A percentile compares a stretch with the other conserved stretches of the same genome.
These are phyloP conservation scores for Crithidia bombi DNA, from an alignment of 208 protist genomes.

Conservation along the genomic window DNA sequence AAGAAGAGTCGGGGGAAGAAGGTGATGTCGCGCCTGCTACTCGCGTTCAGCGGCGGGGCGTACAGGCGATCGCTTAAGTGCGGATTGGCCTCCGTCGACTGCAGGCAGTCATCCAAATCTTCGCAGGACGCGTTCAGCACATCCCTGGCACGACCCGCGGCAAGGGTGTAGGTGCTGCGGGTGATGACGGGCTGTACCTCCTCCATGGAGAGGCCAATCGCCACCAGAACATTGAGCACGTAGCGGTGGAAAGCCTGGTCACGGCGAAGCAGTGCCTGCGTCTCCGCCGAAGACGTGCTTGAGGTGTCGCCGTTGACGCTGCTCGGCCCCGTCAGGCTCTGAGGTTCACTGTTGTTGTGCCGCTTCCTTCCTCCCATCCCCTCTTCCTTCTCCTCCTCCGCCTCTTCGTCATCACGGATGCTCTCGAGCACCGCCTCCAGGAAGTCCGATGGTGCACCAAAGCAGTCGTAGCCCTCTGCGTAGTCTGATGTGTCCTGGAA, in stretches of 20 bases:
- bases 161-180: constrained; percentile 43
- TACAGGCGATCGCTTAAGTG: constrained; percentile 27
- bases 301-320: constrained; percentile 26
- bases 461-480: constrained; percentile 14
- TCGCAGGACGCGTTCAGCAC: constrained; percentile 38
- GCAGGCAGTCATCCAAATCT: constrained; percentile 36
- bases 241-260: constrained; percentile 55
- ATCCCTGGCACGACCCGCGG: constrained; percentile 31
- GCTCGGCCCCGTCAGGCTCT: constrained; percentile 10
- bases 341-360: not conserved
- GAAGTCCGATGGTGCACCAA: constrained; percentile 14
- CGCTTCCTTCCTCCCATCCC: not conserved
- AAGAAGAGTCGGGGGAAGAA: constrained; percentile 51
- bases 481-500: constrained; percentile 2
- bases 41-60: not conserved
- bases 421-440: constrained; percentile 35
- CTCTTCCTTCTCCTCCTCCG: constrained; percentile 2
- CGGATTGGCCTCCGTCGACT: constrained; percentile 2
- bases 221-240: constrained; percentile 58
- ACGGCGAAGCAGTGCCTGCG: constrained; percentile 30
- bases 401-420: constrained; percentile 36
- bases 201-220: constrained; percentile 62
- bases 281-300: constrained; percentile 9
- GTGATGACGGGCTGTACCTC: constrained; percentile 45
- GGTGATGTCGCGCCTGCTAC: constrained; percentile 41